Conservation (phyloP, 805 yeast species). For the Lipomyces chichibuensis region DNA sequence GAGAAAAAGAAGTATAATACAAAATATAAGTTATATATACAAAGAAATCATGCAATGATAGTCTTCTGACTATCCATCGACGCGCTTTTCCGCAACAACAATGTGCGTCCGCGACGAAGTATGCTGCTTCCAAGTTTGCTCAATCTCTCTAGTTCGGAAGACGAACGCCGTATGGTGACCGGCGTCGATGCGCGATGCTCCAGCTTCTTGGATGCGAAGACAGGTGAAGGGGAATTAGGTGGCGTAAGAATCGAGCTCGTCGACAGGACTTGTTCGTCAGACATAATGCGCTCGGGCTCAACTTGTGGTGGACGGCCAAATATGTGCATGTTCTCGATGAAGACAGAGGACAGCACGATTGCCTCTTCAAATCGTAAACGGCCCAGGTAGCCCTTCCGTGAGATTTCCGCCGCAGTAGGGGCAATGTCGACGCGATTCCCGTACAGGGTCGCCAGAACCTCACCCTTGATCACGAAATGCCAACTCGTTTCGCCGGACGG, state of each 20-base stretch:
- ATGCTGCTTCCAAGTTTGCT: constrained; percentile 9
- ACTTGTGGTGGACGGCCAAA: constrained; percentile 24
- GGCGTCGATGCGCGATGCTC: neutral
- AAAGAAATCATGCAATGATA: neutral
- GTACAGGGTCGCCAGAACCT: constrained; percentile 12
- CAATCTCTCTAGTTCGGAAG: neutral
- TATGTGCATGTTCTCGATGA: constrained; percentile 5
- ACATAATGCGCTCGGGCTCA: neutral
- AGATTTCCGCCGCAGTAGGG: constrained; percentile 1
- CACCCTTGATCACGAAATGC: constrained; percentile 3
- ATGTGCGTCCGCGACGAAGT: constrained; percentile 13
- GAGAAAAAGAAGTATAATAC: neutral
- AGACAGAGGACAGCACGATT: constrained; percentile 19
- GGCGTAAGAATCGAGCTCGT: constrained; percentile 2
- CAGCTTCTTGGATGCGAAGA: neutral
- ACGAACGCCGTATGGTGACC: neutral
- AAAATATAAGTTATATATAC: neutral
- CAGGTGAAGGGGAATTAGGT: neutral
- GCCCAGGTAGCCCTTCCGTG: constrained; percentile 19
- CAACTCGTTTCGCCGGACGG: neutral
- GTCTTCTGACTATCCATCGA: neutral
- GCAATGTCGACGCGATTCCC: constrained; percentile 1
- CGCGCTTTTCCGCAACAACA: constrained; percentile 1
- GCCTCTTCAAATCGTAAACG: constrained; percentile 28
- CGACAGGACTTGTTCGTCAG: neutral